Evolutionary conservation across 2,329 filamentous ascomycete species (phyloP).

Genomic region (Chaetomiaceae sp.): DNA sequence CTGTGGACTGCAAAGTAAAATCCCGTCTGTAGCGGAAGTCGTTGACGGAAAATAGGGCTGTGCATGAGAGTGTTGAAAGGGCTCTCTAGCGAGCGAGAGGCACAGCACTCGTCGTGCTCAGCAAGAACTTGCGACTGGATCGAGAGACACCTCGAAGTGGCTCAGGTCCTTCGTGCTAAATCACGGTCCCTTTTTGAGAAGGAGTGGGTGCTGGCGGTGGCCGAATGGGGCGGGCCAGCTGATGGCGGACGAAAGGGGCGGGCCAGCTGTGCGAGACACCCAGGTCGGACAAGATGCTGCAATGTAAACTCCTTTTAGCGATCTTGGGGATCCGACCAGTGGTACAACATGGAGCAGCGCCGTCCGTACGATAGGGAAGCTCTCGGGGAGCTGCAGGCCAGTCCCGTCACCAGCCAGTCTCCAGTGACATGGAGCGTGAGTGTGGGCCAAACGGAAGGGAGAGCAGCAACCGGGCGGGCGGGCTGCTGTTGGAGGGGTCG

Average conservation of each 20-base stretch:
- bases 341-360: constrained; percentile 48
- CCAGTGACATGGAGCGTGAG: constrained; percentile 16
- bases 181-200: constrained; percentile 16
- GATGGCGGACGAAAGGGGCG: constrained; percentile 9
- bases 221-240: constrained; percentile 15
- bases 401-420: constrained; percentile 23
- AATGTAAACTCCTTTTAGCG: constrained; percentile 44
- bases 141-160: constrained; percentile 1
- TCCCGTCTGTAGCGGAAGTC: background rate
- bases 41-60: background rate
- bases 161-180: constrained; percentile 8
- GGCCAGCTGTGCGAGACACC: constrained; percentile 29
- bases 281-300: constrained; percentile 49
- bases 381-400: constrained; percentile 43
- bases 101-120: constrained; percentile 8
- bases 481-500: constrained; percentile 11
- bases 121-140: background rate
- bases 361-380: constrained; percentile 34
- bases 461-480: constrained; percentile 12
- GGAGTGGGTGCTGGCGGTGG: constrained; percentile 14
- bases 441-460: constrained; percentile 14
- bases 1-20: background rate
- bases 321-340: constrained; percentile 40
- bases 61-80: background rate
- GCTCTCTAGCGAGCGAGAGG: background rate